Evolutionary conservation across 2,329 filamentous ascomycete species (phyloP).

Genomic region (Teratosphaeria gauchensis): DNA sequence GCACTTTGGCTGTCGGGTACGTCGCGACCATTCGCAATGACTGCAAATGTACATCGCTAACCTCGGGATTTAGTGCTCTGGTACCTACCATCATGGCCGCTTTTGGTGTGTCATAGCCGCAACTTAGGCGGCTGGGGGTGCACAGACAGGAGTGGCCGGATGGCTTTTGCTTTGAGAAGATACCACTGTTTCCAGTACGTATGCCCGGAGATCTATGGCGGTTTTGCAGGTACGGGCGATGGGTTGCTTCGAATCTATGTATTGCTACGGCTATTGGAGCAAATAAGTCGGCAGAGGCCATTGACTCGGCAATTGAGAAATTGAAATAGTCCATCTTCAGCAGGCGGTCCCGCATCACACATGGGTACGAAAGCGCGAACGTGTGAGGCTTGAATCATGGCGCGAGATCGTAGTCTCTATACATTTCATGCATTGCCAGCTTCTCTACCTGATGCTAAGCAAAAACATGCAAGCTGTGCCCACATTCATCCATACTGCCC

Average conservation of each 20-base stretch:
- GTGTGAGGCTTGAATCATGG: background rate
- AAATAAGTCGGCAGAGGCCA: background rate
- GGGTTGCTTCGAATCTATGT: background rate
- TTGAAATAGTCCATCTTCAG: background rate
- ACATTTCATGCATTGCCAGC: background rate
- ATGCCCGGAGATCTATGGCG: background rate
- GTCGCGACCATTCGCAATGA: constrained; percentile 30
- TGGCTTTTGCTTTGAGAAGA: background rate
- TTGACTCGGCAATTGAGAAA: background rate
- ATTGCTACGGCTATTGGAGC: background rate
- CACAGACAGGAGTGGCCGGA: background rate
- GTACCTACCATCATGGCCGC: constrained; percentile 19
- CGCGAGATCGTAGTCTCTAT: background rate
- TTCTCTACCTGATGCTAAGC: background rate
- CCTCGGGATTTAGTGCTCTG: constrained; percentile 12
- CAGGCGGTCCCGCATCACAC: too few species aligned
- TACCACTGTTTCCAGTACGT: background rate
- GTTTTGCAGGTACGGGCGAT: background rate
- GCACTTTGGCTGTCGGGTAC: constrained; percentile 84
- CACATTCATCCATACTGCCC: background rate
- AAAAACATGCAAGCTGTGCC: background rate
- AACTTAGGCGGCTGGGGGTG: background rate
- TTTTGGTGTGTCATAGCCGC: constrained; percentile 6
- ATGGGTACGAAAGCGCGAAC: background rate
- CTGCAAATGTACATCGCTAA: background rate